Base-by-base conservation (phyloP, 75 land plant species). In the Sequoiadendron giganteum region DNA sequence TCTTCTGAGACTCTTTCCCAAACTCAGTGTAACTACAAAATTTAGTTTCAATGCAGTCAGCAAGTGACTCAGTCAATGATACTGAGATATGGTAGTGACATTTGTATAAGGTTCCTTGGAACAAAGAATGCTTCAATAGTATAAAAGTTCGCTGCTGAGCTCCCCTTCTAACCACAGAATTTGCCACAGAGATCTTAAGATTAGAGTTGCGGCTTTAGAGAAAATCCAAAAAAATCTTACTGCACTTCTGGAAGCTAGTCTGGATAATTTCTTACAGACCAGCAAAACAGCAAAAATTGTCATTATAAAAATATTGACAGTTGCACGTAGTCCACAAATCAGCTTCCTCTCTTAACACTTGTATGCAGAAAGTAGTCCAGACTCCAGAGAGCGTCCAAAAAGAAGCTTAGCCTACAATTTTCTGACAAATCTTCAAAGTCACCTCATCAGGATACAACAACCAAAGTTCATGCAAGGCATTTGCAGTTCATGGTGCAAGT, bases 401-500 rank as follows among this genome's bases (percentile, higher is more conserved):
- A 81, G 48, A 82, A 82, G 47, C 54, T 45, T 47, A 82, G 32
- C 43, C 48, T 45, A 28, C n/a, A 11, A 82, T 39, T 28, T 47
- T 45, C 47, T n/a, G 15, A 82, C 34, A 47, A 32, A 28, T 25
- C 32, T 82, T 30, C 48, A 30, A 45, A 43, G 48, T 15, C 25
- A 49, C 13, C 15, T n/a, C 25, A 28, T 45, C 84, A 28, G 10
- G 15, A 54, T n/a, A 82, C 30, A 16, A 25, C 82, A 42, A 19
- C 47, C 54, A 82, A 43, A 47, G 48, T 47, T 47, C 77, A 28
- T 47, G 48, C 30, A 13, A 45, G 32, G 47, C 9, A 82, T 49
- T 34, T 90, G 30, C 25, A 16, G 13, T 32, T 95, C 93, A 97
- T 76, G 99, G 92, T 15, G 99, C 95, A 36, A 98, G 94, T 14